Percentiles rank a stretch among this genome's conserved stretches.
These are phyloP conservation scores for Amanita muscaria DNA, from an alignment of 768 basidiomycete genomes.

Conservation along the genomic window DNA sequence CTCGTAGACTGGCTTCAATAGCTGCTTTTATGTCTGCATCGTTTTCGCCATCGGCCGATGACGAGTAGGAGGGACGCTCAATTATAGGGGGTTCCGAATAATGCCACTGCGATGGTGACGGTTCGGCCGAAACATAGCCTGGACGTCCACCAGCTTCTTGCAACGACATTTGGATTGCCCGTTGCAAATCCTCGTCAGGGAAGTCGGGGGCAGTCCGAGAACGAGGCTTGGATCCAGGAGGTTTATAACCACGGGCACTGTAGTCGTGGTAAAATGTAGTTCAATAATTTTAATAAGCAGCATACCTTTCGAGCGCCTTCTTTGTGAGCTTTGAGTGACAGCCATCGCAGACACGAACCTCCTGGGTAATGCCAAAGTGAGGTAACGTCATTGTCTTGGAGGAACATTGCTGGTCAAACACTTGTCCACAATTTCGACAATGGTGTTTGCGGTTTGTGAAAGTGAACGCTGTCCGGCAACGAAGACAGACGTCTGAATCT, in stretches of 20 bases:
- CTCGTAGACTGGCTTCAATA: conserved; percentile 91
- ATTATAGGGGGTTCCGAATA: conserved; percentile 67
- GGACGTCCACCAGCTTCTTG: conserved; percentile 62
- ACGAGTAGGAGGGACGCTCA: conserved; percentile 37
- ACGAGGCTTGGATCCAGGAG: conserved; percentile 43
- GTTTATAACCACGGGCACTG: no score
- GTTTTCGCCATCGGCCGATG: conserved; percentile 52
- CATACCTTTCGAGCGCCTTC: conserved; percentile 49
- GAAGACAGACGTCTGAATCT: conserved; percentile 89
- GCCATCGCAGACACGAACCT: conserved; percentile 89
- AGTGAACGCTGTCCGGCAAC: conserved; percentile 83
- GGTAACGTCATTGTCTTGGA: conserved; percentile 78
- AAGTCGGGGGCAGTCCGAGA: conserved; percentile 52
- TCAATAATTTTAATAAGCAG: no score
- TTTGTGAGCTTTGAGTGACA: conserved; percentile 74
- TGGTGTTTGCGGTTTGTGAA: conserved; percentile 98
- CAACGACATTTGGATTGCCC: conserved; percentile 87
- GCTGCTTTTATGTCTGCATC: conserved; percentile 90
- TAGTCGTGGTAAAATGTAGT: no score
- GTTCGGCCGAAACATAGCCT: conserved; percentile 65
- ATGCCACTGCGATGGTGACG: conserved; percentile 44
- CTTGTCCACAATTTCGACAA: conserved; percentile 94
- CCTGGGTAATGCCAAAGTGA: conserved; percentile 87
- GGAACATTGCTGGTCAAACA: conserved; percentile 92
- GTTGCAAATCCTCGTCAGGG: conserved; percentile 83